Evolutionary conservation across 2,329 filamentous ascomycete species (phyloP).

Genomic region (Penicillium expansum): DNA sequence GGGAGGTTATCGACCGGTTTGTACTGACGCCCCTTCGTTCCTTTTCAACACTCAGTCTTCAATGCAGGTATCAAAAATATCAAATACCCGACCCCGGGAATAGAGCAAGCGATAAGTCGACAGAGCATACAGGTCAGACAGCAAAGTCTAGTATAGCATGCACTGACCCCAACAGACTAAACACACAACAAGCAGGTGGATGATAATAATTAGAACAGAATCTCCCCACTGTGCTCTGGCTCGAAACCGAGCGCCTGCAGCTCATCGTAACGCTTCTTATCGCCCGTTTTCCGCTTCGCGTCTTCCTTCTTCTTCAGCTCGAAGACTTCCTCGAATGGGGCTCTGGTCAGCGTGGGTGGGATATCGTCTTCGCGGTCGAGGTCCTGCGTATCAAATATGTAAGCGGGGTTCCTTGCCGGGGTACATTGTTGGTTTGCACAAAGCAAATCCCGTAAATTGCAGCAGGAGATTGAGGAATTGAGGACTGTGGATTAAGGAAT

Average conservation of each 20-base stretch:
- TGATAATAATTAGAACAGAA: constrained; percentile 56
- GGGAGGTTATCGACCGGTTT: background rate
- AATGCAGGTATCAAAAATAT: background rate
- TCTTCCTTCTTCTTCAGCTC: constrained; percentile 71
- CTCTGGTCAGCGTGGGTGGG: constrained; percentile 65
- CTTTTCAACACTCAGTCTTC: background rate
- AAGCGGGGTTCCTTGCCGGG: background rate
- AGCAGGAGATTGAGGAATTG: background rate
- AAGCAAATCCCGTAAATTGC: background rate
- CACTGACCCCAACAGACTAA: background rate
- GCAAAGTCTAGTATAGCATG: background rate
- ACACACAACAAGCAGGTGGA: background rate
- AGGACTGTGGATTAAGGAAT: background rate
- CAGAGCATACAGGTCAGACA: background rate
- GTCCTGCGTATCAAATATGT: constrained; percentile 53
- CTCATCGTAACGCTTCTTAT: constrained; percentile 70
- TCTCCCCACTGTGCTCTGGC: constrained; percentile 75
- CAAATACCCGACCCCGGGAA: background rate
- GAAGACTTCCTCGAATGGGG: constrained; percentile 67
- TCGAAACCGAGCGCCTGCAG: constrained; percentile 80
- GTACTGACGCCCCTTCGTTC: background rate
- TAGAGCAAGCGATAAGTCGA: background rate
- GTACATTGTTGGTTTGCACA: no score
- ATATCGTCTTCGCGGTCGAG: constrained; percentile 92
- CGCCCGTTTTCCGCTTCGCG: constrained; percentile 64